phyloP scores from a whole-genome alignment of 192 early-diverging fungal genomes.

The Entomortierella chlamydospora region DNA sequence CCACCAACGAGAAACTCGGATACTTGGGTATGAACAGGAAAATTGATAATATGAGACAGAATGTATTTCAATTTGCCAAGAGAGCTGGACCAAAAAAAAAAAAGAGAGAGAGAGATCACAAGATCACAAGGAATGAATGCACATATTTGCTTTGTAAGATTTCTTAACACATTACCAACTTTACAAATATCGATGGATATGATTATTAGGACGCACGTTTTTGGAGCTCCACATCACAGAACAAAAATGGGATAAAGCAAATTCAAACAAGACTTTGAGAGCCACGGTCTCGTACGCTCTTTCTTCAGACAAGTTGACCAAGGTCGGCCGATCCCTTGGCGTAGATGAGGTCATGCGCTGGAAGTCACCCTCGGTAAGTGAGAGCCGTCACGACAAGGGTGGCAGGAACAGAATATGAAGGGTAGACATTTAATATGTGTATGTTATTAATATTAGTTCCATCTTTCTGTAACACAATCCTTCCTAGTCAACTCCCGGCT shows the following conservation, averaged over 20 bases:
- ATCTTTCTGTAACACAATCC: too few relatives aligned
- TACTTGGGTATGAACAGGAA: slow-evolving; percentile 30
- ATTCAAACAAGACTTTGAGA: slow-evolving; percentile 39
- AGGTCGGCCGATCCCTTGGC: slow-evolving; percentile 37
- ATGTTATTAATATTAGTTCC: too few relatives aligned
- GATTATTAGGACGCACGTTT: slow-evolving; percentile 54
- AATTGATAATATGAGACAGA: not conserved
- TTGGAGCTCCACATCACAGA: slow-evolving; percentile 46
- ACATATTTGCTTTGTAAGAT: too few relatives aligned
- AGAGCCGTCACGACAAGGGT: too few relatives aligned
- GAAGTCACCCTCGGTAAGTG: slow-evolving; percentile 48
- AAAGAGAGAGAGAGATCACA: too few relatives aligned
- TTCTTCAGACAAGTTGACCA: slow-evolving; percentile 28
- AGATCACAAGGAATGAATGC: too few relatives aligned
- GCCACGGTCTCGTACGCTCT: slow-evolving; percentile 22
- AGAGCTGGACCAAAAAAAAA: too few relatives aligned
- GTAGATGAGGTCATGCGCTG: slow-evolving; percentile 47
- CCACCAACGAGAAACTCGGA: slow-evolving; percentile 59
- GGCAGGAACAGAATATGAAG: not conserved
- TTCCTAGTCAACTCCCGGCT: slow-evolving; percentile 11
- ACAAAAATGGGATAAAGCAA: slow-evolving; percentile 50
- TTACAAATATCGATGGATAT: too few relatives aligned
- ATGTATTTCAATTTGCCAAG: not conserved
- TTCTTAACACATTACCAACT: too few relatives aligned
- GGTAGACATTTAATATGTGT: too few relatives aligned